These are phyloP conservation scores for Saksenaea vasiformis DNA, from an alignment of 371 early-diverging fungal species.

Conservation along the genomic window DNA sequence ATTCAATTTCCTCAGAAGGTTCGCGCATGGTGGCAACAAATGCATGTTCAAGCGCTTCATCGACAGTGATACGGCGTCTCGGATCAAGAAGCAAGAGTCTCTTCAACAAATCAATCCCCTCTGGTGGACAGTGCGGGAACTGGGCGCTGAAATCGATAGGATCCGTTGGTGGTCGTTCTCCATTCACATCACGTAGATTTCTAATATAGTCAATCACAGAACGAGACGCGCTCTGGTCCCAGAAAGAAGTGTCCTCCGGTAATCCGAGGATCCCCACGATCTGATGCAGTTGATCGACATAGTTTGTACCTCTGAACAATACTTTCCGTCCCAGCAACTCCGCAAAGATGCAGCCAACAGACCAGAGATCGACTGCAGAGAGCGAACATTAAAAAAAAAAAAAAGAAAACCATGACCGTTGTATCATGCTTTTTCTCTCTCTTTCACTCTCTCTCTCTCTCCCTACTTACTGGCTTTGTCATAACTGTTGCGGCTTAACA, in stretches of 20 bases:
- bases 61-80: constrained; percentile 74
- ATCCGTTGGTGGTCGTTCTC: constrained; percentile 47
- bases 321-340: constrained; percentile 94
- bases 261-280: constrained; percentile 96
- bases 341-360: constrained; percentile 98
- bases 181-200: constrained; percentile 54
- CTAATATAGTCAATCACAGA: constrained; percentile 44
- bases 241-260: constrained; percentile 77
- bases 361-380: constrained; percentile 99
- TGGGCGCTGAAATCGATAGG: constrained; percentile 39
- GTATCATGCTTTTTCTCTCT: background rate
- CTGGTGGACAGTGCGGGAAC: constrained; percentile 60
- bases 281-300: constrained; percentile 90
- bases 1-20: constrained; percentile 44
- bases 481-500: constrained; percentile 41
- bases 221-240: constrained; percentile 38
- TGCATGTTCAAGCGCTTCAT: constrained; percentile 77
- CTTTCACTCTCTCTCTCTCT: background rate
- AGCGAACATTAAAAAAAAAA: no score
- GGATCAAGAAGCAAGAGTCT: constrained; percentile 88
- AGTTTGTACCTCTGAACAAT: constrained; percentile 93
- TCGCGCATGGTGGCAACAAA: constrained; percentile 70
- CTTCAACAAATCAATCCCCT: constrained; percentile 75
- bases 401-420: no score
- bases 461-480: constrained; percentile 42